Percentiles rank a stretch among this genome's conserved stretches.
Conservation (phyloP, 2,329 filamentous ascomycete genomes). For the Trichoderma citrinoviride region DNA sequence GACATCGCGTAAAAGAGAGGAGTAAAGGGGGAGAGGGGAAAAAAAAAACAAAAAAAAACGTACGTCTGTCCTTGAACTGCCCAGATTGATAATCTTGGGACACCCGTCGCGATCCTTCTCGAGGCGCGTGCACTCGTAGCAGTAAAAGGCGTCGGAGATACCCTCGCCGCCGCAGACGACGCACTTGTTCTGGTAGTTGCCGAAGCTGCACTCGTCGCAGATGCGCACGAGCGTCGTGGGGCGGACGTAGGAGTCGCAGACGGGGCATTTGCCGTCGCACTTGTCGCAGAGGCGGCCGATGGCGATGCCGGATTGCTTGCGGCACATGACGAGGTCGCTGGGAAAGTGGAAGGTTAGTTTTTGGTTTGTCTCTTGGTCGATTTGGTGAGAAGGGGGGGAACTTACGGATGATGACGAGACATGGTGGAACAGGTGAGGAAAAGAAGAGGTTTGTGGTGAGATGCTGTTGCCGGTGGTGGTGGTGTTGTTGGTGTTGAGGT, state of each 20-base stretch:
- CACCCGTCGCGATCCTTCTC: slow-evolving; percentile 98
- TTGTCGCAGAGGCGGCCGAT: slow-evolving; percentile 99
- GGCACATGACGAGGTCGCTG: slow-evolving; percentile 98
- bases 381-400: slow-evolving; percentile 32
- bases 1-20: background rate
- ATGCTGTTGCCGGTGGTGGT: background rate
- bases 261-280: slow-evolving; percentile 98
- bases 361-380: background rate
- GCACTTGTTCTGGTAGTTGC: slow-evolving; percentile 99
- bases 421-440: slow-evolving; percentile 53
- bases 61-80: slow-evolving; percentile 91
- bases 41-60: slow-evolving; percentile 32
- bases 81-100: slow-evolving; percentile 98
- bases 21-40: too few species aligned
- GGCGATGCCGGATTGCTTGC: slow-evolving; percentile 95
- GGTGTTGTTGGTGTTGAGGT: background rate
- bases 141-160: slow-evolving; percentile 98
- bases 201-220: slow-evolving; percentile 98
- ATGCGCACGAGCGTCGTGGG: slow-evolving; percentile 96
- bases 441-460: background rate
- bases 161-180: slow-evolving; percentile 98
- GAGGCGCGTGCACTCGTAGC: slow-evolving; percentile 94
- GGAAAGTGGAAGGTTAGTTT: background rate
- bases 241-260: slow-evolving; percentile 98
- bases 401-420: slow-evolving; percentile 92